phyloP scores from a whole-genome alignment of 176 grass and related monocot genomes.

The Avena eriantha region DNA sequence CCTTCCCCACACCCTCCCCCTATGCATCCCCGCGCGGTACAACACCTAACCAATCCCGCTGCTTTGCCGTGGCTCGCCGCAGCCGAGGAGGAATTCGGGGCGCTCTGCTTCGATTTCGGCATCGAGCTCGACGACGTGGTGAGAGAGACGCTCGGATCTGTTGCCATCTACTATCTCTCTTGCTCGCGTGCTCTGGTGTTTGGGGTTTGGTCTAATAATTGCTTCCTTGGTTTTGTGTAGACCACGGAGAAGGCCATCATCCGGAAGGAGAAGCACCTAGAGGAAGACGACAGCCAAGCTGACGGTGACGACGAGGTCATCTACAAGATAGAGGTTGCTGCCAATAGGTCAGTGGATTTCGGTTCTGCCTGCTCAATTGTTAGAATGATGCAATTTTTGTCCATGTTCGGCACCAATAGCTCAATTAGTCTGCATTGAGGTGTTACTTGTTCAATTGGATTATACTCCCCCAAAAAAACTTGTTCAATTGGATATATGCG shows the following conservation, averaged over 20 bases:
- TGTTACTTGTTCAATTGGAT: not conserved
- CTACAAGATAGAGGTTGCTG: conserved; percentile 90
- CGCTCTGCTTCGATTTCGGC: conserved; percentile 87
- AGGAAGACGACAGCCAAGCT: conserved; percentile 56
- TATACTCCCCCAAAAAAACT: no score
- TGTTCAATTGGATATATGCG: not conserved
- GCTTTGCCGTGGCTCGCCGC: conserved; percentile 14
- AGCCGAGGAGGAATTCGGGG: conserved; percentile 88
- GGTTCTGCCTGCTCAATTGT: not conserved
- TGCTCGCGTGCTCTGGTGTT: not conserved
- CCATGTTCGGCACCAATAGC: not conserved
- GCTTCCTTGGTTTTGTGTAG: conserved; percentile 23
- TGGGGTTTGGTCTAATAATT: not conserved
- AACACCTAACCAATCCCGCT: conserved; percentile 5
- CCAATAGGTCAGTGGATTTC: conserved; percentile 69
- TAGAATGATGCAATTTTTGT: not conserved
- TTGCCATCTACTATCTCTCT: not conserved
- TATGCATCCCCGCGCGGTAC: not conserved
- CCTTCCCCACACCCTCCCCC: no score
- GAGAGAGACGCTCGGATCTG: conserved; percentile 26
- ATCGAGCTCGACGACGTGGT: conserved; percentile 99
- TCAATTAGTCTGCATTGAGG: conserved; percentile 26
- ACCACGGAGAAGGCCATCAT: conserved; percentile 95
- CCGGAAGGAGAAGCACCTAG: conserved; percentile 86
- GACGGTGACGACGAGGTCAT: conserved; percentile 88